Evolutionary conservation across 139 green algal species (phyloP).

Genomic region (Chlamydomonas eustigma): DNA sequence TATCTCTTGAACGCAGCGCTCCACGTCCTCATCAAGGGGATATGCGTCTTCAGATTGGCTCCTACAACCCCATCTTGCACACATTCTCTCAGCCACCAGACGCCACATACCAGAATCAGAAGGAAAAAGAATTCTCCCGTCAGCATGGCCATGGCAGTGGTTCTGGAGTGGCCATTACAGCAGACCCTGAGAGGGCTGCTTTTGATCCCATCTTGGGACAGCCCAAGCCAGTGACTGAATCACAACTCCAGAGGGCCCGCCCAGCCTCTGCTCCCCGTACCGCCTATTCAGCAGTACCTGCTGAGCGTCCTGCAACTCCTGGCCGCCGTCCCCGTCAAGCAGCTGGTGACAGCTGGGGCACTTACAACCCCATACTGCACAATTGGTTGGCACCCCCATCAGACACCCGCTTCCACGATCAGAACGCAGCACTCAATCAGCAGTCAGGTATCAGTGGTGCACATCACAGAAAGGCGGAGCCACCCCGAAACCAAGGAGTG

Average conservation of each 20-base stretch:
- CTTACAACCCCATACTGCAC: constrained; percentile 12
- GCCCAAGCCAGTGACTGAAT: background rate
- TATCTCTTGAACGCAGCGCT: too few species aligned
- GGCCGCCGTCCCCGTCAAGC: background rate
- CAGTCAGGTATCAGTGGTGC: background rate
- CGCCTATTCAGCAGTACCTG: background rate
- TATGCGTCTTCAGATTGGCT: background rate
- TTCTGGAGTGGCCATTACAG: background rate
- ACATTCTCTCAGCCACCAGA: background rate
- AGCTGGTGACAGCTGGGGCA: background rate
- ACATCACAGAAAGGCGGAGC: background rate
- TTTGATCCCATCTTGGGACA: constrained; percentile 10
- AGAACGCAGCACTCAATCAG: constrained; percentile 1
- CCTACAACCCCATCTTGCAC: constrained; percentile 12
- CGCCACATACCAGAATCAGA: background rate
- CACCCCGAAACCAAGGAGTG: constrained; percentile 14
- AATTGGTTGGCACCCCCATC: background rate
- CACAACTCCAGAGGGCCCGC: background rate
- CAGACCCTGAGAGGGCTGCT: background rate
- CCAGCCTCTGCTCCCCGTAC: background rate
- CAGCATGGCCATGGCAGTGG: background rate
- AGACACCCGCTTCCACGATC: constrained; percentile 1
- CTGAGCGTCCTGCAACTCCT: background rate
- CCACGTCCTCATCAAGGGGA: background rate
- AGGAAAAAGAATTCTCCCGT: background rate